A percentile compares a stretch with the other conserved stretches of the same genome.
Conservation (phyloP, 2,329 filamentous ascomycete species). For the Dendryphion nanum region DNA sequence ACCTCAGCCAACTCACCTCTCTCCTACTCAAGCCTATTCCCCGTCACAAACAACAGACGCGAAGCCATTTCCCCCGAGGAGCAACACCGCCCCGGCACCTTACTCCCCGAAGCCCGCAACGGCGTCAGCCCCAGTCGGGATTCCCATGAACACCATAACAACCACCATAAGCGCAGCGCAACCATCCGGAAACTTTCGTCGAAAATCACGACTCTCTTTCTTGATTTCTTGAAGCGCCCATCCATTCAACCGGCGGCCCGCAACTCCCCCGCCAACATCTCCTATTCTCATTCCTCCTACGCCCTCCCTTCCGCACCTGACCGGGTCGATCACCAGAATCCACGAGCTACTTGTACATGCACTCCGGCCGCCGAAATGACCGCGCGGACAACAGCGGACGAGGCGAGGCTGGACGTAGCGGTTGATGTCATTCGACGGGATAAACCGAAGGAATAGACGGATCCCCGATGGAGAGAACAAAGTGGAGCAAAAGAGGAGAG, state of each 20-base stretch:
- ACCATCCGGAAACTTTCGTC: not conserved
- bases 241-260: not conserved
- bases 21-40: constrained; percentile 13
- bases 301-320: not conserved
- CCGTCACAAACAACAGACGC: constrained; percentile 12
- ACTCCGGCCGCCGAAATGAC: constrained; percentile 5
- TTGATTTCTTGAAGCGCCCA: not conserved
- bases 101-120: constrained; percentile 1
- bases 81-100: constrained; percentile 15
- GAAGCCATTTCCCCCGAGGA: not conserved
- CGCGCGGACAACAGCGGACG: not conserved
- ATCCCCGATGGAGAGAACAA: constrained; percentile 1
- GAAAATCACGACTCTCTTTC: constrained; percentile 2
- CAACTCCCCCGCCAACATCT: not conserved
- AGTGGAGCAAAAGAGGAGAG: not conserved
- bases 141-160: constrained; percentile 4
- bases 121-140: not conserved
- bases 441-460: constrained; percentile 8
- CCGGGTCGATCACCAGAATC: constrained; percentile 1
- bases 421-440: constrained; percentile 5
- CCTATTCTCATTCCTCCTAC: not conserved
- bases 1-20: constrained; percentile 8
- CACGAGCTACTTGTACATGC: not conserved
- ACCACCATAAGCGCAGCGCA: constrained; percentile 3
- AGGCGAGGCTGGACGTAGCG: constrained; percentile 1